Evolutionary conservation across 805 yeast genomes (phyloP).

Genomic region (Candida chilensis): DNA sequence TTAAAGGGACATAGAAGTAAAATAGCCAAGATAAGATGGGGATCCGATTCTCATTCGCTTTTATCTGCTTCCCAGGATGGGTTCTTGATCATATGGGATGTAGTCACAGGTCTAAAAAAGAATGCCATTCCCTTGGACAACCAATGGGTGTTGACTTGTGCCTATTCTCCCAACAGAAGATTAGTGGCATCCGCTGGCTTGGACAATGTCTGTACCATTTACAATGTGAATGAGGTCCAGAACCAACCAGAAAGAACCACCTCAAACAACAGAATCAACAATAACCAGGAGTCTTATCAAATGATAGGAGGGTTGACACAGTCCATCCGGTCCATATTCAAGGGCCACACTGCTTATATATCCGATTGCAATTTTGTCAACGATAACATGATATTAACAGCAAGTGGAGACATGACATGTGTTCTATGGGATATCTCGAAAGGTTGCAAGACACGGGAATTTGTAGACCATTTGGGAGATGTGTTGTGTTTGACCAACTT

Average conservation of each 20-base stretch:
- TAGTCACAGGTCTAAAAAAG: constrained; percentile 58
- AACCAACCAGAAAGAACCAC: too few relatives aligned
- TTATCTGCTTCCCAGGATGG: constrained; percentile 85
- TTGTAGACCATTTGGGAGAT: constrained; percentile 65
- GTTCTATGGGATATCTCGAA: constrained; percentile 70
- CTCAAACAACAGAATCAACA: constrained; percentile 3
- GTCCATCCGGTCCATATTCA: constrained; percentile 43
- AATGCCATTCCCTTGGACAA: constrained; percentile 66
- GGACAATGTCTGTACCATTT: constrained; percentile 70
- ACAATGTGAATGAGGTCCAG: constrained; percentile 22
- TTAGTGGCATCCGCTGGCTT: constrained; percentile 77
- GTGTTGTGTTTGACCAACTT: constrained; percentile 40
- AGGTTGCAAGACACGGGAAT: constrained; percentile 43
- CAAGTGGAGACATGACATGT: constrained; percentile 79
- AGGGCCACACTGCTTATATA: constrained; percentile 79
- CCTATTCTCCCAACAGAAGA: constrained; percentile 55
- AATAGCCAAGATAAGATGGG: constrained; percentile 63
- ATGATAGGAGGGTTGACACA: constrained; percentile 9
- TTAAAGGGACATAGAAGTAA: constrained; percentile 67
- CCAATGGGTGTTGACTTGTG: constrained; percentile 74
- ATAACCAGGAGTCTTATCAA: constrained; percentile 2
- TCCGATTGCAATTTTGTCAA: constrained; percentile 64
- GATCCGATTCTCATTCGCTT: constrained; percentile 46
- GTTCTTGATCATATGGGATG: constrained; percentile 76
- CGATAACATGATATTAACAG: constrained; percentile 49